Conservation (phyloP, 1,284 basidiomycete species). For the Cryptococcus floricola region DNA sequence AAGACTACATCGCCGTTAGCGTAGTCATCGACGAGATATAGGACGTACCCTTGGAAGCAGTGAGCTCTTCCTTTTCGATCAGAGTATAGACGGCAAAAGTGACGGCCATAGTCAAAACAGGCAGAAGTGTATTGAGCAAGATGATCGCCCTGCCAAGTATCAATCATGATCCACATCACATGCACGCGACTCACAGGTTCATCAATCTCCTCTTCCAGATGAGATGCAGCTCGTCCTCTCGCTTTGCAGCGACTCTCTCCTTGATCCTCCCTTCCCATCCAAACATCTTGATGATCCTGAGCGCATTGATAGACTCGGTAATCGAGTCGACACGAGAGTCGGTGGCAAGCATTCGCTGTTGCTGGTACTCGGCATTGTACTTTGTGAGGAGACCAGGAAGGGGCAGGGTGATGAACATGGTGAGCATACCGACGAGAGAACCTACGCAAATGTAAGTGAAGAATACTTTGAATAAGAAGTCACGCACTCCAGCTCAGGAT, state of each 20-base stretch:
- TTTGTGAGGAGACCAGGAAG: constrained; percentile 53
- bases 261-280: constrained; percentile 62
- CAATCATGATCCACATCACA: background rate
- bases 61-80: constrained; percentile 51
- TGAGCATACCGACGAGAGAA: constrained; percentile 57
- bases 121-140: constrained; percentile 57
- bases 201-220: constrained; percentile 42
- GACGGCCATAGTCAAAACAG: constrained; percentile 62
- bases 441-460: too few species aligned
- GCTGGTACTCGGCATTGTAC: constrained; percentile 35
- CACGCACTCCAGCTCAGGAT: constrained; percentile 47
- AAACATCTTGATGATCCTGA: constrained; percentile 64
- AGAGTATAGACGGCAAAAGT: constrained; percentile 62
- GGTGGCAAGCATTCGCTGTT: constrained; percentile 48
- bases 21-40: background rate
- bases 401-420: constrained; percentile 56
- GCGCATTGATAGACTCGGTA: constrained; percentile 49
- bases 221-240: constrained; percentile 57
- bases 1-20: constrained; percentile 30
- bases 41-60: constrained; percentile 43
- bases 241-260: constrained; percentile 54
- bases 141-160: background rate
- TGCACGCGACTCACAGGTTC: constrained; percentile 23
- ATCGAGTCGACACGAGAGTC: constrained; percentile 56
- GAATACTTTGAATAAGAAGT: too few species aligned